Base-by-base conservation (phyloP, 352 stramenopile species). In the Pythium volutum region DNA sequence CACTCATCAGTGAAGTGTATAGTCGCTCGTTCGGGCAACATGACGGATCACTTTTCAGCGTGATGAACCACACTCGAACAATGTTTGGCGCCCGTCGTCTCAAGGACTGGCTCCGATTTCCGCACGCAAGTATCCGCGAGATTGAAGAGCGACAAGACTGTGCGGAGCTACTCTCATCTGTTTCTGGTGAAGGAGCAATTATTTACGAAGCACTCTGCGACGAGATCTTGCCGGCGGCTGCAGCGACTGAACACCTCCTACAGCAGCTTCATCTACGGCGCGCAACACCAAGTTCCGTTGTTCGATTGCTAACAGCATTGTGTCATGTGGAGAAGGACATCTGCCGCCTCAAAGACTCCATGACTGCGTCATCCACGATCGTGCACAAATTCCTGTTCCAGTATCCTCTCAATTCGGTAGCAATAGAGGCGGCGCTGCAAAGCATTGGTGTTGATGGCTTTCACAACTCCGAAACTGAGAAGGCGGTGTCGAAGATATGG, bases 51-150 rank as follows among this genome's bases (percentile, higher is more conserved):
- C 62, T 69, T 3, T 69, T 69, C 29, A 20, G 41, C 33, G 15
- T 69, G 6, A 41, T 69, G 5, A 59, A 69, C 36, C 62, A 69
- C 36, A 64, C 62, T 2, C 14, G 15, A 14, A 69, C 62, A 15
- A 4, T 18, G 5, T 69, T 56, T 38, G 62, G 62, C 20, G 55
- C 62, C 6, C 39, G 62, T 18, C 38, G 39, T 25, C 25, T 69
- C n/a, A 52, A 29, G 5, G 22, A 58, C 6, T 69, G 62, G 62
- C n/a, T 69, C 3, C 38, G 16, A 16, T 49, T 25, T n/a, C 62
- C 62, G 9, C 48, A 64, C 3, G 29, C 42, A 22, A 41, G 43
- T 51, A 9, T 51, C 6, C n/a, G 53, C 10, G 20, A 38, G 11
- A 69, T 69, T 27, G 26, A 43, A 53, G 29, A 64, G 11, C 47